Conservation (phyloP, 176 grass and related monocot species). For the Paspalum notatum region DNA sequence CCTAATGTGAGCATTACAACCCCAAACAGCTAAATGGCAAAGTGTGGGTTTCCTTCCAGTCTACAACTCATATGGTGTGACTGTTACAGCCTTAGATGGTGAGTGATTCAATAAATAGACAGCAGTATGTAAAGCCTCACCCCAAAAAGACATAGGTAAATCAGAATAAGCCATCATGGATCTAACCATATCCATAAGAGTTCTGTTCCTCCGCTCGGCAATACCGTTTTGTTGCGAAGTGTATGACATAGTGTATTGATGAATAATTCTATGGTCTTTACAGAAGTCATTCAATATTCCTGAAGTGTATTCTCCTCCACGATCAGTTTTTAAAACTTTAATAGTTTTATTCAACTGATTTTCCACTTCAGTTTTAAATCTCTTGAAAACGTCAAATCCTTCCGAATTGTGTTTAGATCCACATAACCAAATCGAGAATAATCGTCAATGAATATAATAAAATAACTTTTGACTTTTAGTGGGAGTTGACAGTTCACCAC, state of each 20-base stretch:
- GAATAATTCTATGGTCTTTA: conserved; percentile 25
- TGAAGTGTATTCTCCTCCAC: conserved; percentile 20
- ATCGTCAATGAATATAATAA: conserved; percentile 11
- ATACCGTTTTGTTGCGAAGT: background rate
- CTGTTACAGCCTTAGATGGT: background rate
- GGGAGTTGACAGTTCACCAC: background rate
- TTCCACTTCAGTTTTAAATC: too few species aligned
- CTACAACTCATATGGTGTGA: too few species aligned
- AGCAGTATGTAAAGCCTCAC: background rate
- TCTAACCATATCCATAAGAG: background rate
- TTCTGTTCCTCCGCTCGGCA: background rate
- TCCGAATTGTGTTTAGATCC: conserved; percentile 25
- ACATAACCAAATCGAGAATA: conserved; percentile 18
- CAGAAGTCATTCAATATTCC: conserved; percentile 11
- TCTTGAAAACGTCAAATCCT: conserved; percentile 29
- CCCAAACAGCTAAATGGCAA: too few species aligned
- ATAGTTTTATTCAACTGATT: conserved; percentile 28
- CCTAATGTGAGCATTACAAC: conserved; percentile 16
- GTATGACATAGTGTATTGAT: conserved; percentile 8
- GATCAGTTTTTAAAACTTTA: conserved; percentile 16
- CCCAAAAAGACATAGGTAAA: background rate
- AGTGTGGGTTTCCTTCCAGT: too few species aligned
- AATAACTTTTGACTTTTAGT: conserved; percentile 10
- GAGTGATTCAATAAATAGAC: conserved; percentile 25
- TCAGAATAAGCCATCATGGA: conserved; percentile 28